These are phyloP conservation scores for Cladobotryum mycophilum DNA, from an alignment of 2,329 filamentous ascomycete genomes.

Conservation along the genomic window DNA sequence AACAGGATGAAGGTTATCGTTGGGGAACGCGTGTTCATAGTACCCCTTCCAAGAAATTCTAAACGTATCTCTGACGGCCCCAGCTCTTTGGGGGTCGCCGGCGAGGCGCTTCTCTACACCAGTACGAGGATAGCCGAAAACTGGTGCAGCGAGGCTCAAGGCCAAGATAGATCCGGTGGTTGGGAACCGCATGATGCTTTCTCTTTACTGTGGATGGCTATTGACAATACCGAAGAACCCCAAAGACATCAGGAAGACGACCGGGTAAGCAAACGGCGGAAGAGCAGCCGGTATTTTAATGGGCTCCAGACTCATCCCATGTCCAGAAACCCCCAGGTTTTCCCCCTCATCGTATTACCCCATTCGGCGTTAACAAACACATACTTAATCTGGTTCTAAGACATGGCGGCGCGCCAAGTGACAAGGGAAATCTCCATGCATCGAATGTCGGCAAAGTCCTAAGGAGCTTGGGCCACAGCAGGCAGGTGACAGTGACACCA, in stretches of 20 bases:
- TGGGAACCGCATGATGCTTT: conserved; percentile 6
- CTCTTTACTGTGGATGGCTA: neutral
- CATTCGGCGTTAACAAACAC: too few species aligned
- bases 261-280: neutral
- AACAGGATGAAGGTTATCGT: conserved; percentile 68
- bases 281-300: conserved; percentile 8
- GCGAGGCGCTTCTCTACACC: neutral
- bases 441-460: neutral
- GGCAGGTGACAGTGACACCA: conserved; percentile 10
- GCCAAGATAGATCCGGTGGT: neutral
- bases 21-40: conserved; percentile 65
- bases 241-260: neutral
- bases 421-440: too few species aligned
- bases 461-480: conserved; percentile 7
- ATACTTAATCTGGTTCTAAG: conserved; percentile 2
- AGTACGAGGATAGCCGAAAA: conserved; percentile 5
- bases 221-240: neutral
- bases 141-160: conserved; percentile 6
- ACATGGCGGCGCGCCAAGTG: conserved; percentile 7
- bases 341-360: too few species aligned
- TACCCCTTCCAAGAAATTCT: conserved; percentile 68
- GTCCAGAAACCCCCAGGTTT: neutral
- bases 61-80: conserved; percentile 63
- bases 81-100: conserved; percentile 39
- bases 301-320: neutral